Evolutionary conservation across 2,329 filamentous ascomycete species (phyloP), one percentile per base, ranked within the genome.

Genomic region (Ophiocordyceps camponoti-leonardi): DNA sequence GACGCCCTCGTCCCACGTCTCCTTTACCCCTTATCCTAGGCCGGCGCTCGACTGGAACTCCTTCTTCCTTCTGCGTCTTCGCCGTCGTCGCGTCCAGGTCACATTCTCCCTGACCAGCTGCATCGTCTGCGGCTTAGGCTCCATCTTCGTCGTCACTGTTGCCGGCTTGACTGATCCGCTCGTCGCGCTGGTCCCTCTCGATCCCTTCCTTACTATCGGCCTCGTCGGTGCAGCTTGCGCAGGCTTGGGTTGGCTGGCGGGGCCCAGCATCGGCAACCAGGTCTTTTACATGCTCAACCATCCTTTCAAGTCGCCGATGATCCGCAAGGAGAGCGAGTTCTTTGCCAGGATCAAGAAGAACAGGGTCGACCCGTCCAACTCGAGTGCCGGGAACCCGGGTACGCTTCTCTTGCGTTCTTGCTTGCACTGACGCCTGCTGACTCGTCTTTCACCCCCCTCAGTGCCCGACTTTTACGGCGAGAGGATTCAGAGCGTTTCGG

Each of bases 381-480:
- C 87, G 50, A 94, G 86, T 39, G 81, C 92, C 54, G 77, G 85
- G 45, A 96, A 96, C 67, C 92, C 92, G 18, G 75, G 77, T 71
- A 62, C 48, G 67, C 19, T 26, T 41, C 3, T 2, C 12, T 12
- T 43, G 39, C 22, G 14, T 11, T 41, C 33, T 20, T 6, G n/a
- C 26, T 4, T 10, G 18, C 16, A 13, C 26, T n/a, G 28, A 8
- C 18, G 5, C 43, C 42, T 42, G 18, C 54, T 60, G 48, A 59
- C 35, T 44, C 45, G 5, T 28, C n/a, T 22, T n/a, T 19, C 22
- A n/a, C 8, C 42, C 8, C 12, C 16, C 39, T 3, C 45, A 73
- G 85, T 94, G 1, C 88, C 90, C 41, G 92, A 98, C 61, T 98
- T 94, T 66, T 98, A 98, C 58, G 92, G 92, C 56, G 92, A 98